Conservation (phyloP, 257 asterid species). For the Nicotiana obtusifolia region DNA sequence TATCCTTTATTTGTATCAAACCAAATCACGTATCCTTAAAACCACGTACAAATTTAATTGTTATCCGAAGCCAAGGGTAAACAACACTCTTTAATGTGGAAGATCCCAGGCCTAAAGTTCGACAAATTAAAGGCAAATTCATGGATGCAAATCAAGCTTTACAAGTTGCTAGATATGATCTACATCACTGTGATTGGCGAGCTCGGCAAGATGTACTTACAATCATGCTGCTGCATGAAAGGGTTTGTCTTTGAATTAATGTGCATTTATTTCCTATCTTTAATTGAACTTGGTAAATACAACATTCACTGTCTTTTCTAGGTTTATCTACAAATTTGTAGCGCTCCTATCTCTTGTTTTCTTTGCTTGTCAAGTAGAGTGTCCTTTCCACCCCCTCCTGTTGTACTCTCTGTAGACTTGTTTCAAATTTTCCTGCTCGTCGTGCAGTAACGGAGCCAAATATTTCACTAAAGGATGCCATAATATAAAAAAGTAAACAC, state of each 20-base stretch:
- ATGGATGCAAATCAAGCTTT: constrained; percentile 69
- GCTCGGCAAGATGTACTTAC: constrained; percentile 91
- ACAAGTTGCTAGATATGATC: constrained; percentile 78
- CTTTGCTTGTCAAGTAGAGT: not conserved
- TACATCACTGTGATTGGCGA: constrained; percentile 93
- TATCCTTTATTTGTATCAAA: no score
- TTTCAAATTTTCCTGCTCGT: not conserved
- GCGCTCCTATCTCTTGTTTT: not conserved
- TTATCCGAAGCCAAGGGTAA: no score
- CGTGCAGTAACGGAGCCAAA: no score
- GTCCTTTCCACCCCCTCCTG: not conserved
- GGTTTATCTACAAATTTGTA: not conserved
- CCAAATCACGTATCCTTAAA: no score
- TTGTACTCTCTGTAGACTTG: not conserved
- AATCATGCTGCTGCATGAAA: constrained; percentile 92
- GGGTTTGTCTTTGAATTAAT: constrained; percentile 37
- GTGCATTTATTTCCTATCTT: not conserved
- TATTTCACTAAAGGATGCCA: no score
- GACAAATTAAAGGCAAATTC: constrained; percentile 69
- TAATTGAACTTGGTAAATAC: not conserved
- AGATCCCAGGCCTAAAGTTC: constrained; percentile 81
- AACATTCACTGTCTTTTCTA: not conserved
- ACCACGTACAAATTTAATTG: no score
- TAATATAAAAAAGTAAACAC: no score
- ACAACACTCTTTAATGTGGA: constrained; percentile 78